Base-by-base conservation (phyloP, 1,284 basidiomycete genomes). In the Veloboletus limbatus region DNA sequence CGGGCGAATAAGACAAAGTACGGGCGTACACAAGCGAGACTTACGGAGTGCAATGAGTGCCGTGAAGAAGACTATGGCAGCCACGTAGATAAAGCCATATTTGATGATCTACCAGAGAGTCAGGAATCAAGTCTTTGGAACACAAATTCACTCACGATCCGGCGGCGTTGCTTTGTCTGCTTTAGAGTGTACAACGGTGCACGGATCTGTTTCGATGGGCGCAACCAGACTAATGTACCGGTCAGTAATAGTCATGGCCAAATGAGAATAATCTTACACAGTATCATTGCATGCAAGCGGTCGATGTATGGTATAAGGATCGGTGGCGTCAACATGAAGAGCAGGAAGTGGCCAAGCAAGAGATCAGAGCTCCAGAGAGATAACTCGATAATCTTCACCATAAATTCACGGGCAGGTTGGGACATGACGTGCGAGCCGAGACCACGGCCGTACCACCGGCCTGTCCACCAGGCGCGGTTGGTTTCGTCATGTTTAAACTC, bases 401-500 rank as follows among this genome's bases (percentile, higher is more conserved):
- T 69, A 59, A 83, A 95, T 77, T 95, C 90, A 68, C 94, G 88
- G 10, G 82, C 84, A 13, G 88, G 88, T 65, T 91, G 94, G 16
- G 90, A 92, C 78, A 94, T 87, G 34, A 85, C 90, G 66, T 92
- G 86, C 4, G 81, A 63, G 32, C 94, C 94, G 26, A 97, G 77
- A 4, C 92, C 92, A 40, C 93, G 86, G 45, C 92, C 92, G 66
- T 94, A 95, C 93, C 93, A 97, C 56, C 90, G 82, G 62, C 94
- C 93, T 32, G 92, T 95, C 94, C 94, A 97, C 93, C 93, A 97
- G 8, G 93, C 93, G 26, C 92, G 79, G 71, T 97, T 97, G 17
- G 92, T 94, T 73, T 97, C 93, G 65, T 97, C 94, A 62, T 96
- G 92, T 73, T 97, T 97, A 79, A 96, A 95, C 70, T 97, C 94